Evolutionary conservation across 768 basidiomycete species (phyloP).

Genomic region (Cystofilobasidium bisporidii): DNA sequence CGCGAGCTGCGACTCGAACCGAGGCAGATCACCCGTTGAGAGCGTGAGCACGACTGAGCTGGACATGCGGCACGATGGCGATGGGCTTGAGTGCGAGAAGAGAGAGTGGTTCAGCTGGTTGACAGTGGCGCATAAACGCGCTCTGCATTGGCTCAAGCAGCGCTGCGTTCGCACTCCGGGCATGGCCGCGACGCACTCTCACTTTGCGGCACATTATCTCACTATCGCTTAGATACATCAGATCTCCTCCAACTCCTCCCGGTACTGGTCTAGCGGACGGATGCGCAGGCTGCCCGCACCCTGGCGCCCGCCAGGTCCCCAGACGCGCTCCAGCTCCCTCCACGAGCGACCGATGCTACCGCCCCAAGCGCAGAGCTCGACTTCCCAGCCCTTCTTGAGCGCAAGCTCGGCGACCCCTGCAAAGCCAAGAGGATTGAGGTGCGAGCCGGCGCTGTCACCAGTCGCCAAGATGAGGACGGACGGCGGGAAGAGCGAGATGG

Average conservation of each 20-base stretch:
- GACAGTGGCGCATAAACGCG: too few relatives aligned
- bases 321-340: constrained; percentile 40
- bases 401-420: constrained; percentile 76
- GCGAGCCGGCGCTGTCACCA: constrained; percentile 82
- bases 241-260: neutral
- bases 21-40: too few relatives aligned
- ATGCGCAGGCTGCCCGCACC: neutral
- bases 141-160: too few relatives aligned
- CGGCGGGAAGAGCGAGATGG: constrained; percentile 59
- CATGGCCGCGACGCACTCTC: too few relatives aligned
- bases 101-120: too few relatives aligned
- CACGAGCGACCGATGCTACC: constrained; percentile 64
- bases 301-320: neutral
- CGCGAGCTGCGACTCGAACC: neutral
- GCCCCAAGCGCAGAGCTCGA: constrained; percentile 92
- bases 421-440: constrained; percentile 90
- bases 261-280: neutral
- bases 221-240: too few relatives aligned
- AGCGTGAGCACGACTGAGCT: too few relatives aligned
- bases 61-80: too few relatives aligned
- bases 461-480: constrained; percentile 80
- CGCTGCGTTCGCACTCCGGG: too few relatives aligned
- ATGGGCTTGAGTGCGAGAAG: too few relatives aligned
- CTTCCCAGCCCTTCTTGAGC: constrained; percentile 78
- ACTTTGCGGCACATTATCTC: too few relatives aligned